Conservation (phyloP, 2,329 filamentous ascomycete species). For the Macrophomina phaseolina region DNA sequence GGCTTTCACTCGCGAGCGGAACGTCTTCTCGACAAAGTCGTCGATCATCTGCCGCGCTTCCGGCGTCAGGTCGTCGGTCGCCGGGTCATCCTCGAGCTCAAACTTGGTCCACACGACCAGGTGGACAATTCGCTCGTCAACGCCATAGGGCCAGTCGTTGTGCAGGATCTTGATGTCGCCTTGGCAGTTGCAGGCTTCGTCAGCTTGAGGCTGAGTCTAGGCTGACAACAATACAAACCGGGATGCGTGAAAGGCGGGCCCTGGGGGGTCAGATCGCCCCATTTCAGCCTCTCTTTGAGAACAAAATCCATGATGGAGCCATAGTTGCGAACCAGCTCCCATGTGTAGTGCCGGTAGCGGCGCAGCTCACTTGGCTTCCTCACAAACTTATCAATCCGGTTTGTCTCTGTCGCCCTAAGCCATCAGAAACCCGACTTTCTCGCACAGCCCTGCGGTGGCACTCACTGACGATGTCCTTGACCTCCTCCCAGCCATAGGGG, state of each 20-base stretch:
- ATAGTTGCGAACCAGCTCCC: slow-evolving; percentile 67
- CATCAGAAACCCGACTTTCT: slow-evolving; percentile 5
- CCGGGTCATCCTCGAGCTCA: slow-evolving; percentile 71
- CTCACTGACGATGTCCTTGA: slow-evolving; percentile 61
- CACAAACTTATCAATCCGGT: slow-evolving; percentile 77
- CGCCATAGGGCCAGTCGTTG: slow-evolving; percentile 95
- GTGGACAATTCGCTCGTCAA: slow-evolving; percentile 79
- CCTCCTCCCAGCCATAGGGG: slow-evolving; percentile 71
- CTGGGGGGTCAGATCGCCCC: slow-evolving; percentile 59
- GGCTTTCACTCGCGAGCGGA: slow-evolving; percentile 59
- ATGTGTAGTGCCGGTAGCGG: slow-evolving; percentile 75
- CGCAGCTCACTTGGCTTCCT: slow-evolving; percentile 77
- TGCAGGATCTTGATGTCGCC: slow-evolving; percentile 75
- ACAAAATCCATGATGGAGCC: slow-evolving; percentile 82
- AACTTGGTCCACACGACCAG: slow-evolving; percentile 96
- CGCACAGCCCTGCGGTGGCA: slow-evolving; percentile 9
- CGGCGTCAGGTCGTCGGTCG: slow-evolving; percentile 69
- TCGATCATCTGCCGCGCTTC: slow-evolving; percentile 70
- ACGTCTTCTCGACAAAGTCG: slow-evolving; percentile 70
- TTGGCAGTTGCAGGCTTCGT: slow-evolving; percentile 32
- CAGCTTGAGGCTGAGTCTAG: slow-evolving; percentile 15
- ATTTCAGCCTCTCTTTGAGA: slow-evolving; percentile 70
- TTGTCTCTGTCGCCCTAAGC: slow-evolving; percentile 52
- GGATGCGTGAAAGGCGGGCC: slow-evolving; percentile 52
- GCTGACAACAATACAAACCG: slow-evolving; percentile 36